phyloP scores from a whole-genome alignment of 2,329 filamentous ascomycete genomes.

The Pseudogymnoascus destructans region DNA sequence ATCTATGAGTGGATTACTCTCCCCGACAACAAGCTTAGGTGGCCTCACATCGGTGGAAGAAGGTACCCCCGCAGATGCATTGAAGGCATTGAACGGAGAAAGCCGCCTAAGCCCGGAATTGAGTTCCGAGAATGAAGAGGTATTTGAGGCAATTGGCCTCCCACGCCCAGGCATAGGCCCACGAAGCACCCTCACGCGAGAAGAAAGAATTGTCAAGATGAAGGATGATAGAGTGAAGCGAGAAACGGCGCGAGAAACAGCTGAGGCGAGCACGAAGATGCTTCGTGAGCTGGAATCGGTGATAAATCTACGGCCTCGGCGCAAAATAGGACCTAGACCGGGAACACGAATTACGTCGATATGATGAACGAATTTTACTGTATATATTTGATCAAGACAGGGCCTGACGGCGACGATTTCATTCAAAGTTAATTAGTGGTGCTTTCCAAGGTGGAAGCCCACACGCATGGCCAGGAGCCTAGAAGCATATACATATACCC shows the following conservation, averaged over 20 bases:
- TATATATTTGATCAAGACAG: slow-evolving; percentile 3
- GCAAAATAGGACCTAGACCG: slow-evolving; percentile 17
- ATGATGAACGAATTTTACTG: slow-evolving; percentile 18
- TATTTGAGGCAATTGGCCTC: slow-evolving; percentile 83
- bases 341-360: slow-evolving; percentile 25
- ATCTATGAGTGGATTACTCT: slow-evolving; percentile 42
- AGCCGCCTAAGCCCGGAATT: slow-evolving; percentile 38
- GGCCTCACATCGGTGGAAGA: slow-evolving; percentile 51
- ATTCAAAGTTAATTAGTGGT: neutral
- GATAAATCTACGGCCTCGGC: slow-evolving; percentile 46
- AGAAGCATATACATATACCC: slow-evolving; percentile 3
- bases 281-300: slow-evolving; percentile 85
- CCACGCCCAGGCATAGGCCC: slow-evolving; percentile 59
- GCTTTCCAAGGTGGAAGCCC: neutral
- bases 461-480: neutral
- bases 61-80: slow-evolving; percentile 52
- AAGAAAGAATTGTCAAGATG: slow-evolving; percentile 79
- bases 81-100: slow-evolving; percentile 69
- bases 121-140: slow-evolving; percentile 55
- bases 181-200: slow-evolving; percentile 59
- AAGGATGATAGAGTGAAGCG: slow-evolving; percentile 72
- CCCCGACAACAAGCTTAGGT: slow-evolving; percentile 50
- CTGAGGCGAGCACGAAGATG: slow-evolving; percentile 79
- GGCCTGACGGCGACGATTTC: neutral
- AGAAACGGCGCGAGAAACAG: slow-evolving; percentile 56